Percentiles rank a stretch among this genome's conserved stretches.
Evolutionary conservation across 2,329 filamentous ascomycete genomes (phyloP).

Genomic region (Penicillium sp.): DNA sequence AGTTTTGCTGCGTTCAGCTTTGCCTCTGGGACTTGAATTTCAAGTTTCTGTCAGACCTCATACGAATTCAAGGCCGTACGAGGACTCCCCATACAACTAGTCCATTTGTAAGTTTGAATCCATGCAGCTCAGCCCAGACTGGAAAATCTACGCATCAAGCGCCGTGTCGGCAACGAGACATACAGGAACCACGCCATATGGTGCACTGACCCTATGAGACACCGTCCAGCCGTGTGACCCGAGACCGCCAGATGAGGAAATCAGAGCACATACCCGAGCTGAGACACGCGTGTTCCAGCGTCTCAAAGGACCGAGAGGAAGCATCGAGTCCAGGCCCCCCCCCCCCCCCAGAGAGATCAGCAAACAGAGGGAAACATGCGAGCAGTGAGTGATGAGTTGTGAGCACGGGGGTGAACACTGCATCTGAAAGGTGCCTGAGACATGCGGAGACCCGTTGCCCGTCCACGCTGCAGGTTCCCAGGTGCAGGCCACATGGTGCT

Average conservation of each 20-base stretch:
- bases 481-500: conserved; percentile 15
- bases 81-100: background rate
- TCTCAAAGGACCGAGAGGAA: background rate
- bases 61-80: background rate
- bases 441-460: conserved; percentile 11
- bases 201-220: background rate
- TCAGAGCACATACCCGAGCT: conserved; percentile 9
- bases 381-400: background rate
- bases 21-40: background rate
- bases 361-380: background rate
- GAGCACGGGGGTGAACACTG: background rate
- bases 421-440: conserved; percentile 2
- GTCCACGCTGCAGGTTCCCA: conserved; percentile 13
- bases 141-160: conserved; percentile 4
- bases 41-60: background rate
- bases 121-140: background rate
- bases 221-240: background rate
- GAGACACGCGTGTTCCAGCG: conserved; percentile 1
- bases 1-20: background rate
- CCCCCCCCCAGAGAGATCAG: background rate
- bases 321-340: no score
- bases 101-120: background rate
- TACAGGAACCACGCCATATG: background rate
- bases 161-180: conserved; percentile 1
- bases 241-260: conserved; percentile 8